These are phyloP conservation scores for Jasminum sambac DNA, from an alignment of 257 asterid genomes.

Conservation along the genomic window DNA sequence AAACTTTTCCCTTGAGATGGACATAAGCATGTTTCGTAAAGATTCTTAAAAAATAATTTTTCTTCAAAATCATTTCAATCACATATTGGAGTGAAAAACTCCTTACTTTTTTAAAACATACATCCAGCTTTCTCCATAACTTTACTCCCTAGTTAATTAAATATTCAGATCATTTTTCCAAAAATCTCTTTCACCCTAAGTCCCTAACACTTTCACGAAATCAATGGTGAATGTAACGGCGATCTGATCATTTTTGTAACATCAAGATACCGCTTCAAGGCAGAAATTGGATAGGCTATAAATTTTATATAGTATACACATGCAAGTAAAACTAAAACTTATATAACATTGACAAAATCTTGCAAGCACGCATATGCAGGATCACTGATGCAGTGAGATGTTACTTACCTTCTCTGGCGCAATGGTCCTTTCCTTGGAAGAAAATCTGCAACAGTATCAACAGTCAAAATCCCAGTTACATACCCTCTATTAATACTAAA, in stretches of 20 bases:
- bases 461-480: slow-evolving; percentile 84
- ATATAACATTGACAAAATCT: background rate
- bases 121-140: too few relatives aligned
- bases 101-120: too few relatives aligned
- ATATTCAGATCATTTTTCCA: too few relatives aligned
- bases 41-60: too few relatives aligned
- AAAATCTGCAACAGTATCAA: slow-evolving; percentile 90
- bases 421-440: slow-evolving; percentile 88
- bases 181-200: too few relatives aligned
- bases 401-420: slow-evolving; percentile 72
- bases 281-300: background rate
- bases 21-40: too few relatives aligned
- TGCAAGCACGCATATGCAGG: background rate
- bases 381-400: slow-evolving; percentile 1
- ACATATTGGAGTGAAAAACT: too few relatives aligned
- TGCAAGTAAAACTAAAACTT: background rate
- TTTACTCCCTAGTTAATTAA: too few relatives aligned
- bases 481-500: slow-evolving; percentile 66
- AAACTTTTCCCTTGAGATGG: too few relatives aligned
- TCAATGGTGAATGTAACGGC: background rate
- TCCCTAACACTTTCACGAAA: background rate
- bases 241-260: background rate
- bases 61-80: too few relatives aligned
- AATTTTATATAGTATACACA: background rate
- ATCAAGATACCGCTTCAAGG: background rate